These are phyloP conservation scores for Penicillium sp. DNA, from an alignment of 2,329 filamentous ascomycete species.

Conservation along the genomic window DNA sequence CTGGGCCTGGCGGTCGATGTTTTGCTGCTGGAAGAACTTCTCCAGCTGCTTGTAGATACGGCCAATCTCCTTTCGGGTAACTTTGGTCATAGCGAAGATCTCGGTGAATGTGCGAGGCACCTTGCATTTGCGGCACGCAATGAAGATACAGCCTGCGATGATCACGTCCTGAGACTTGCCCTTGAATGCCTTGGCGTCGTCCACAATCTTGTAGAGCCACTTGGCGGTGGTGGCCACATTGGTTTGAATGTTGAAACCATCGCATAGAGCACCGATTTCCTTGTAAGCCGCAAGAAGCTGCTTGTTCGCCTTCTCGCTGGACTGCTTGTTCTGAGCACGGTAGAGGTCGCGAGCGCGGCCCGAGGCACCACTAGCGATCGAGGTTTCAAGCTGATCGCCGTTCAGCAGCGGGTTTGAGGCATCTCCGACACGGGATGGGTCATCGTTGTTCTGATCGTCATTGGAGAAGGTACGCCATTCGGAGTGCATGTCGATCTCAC, in stretches of 20 bases:
- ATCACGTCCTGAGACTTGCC: slow-evolving; percentile 91
- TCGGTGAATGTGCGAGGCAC: slow-evolving; percentile 89
- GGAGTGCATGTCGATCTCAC: slow-evolving; percentile 90
- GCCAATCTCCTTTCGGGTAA: slow-evolving; percentile 96
- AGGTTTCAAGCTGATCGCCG: slow-evolving; percentile 82
- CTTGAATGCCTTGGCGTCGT: slow-evolving; percentile 90
- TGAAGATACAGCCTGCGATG: slow-evolving; percentile 95
- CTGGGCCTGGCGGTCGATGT: slow-evolving; percentile 53
- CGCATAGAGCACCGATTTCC: slow-evolving; percentile 82
- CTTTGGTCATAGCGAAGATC: slow-evolving; percentile 86
- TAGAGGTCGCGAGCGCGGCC: slow-evolving; percentile 69
- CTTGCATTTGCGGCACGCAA: slow-evolving; percentile 85
- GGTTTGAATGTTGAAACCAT: slow-evolving; percentile 74
- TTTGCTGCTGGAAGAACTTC: slow-evolving; percentile 74
- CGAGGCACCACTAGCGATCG: slow-evolving; percentile 76
- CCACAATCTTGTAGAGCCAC: slow-evolving; percentile 89
- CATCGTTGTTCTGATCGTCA: slow-evolving; percentile 92
- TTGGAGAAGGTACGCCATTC: slow-evolving; percentile 99
- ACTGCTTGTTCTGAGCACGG: slow-evolving; percentile 76
- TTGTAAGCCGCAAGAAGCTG: slow-evolving; percentile 75
- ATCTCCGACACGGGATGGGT: slow-evolving; percentile 96
- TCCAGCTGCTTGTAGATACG: slow-evolving; percentile 91
- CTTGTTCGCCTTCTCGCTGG: slow-evolving; percentile 78
- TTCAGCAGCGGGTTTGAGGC: slow-evolving; percentile 84
- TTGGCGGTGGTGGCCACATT: slow-evolving; percentile 85